Evolutionary conservation across 2,329 filamentous ascomycete species (phyloP).

Genomic region (Calonectria hawksworthii): DNA sequence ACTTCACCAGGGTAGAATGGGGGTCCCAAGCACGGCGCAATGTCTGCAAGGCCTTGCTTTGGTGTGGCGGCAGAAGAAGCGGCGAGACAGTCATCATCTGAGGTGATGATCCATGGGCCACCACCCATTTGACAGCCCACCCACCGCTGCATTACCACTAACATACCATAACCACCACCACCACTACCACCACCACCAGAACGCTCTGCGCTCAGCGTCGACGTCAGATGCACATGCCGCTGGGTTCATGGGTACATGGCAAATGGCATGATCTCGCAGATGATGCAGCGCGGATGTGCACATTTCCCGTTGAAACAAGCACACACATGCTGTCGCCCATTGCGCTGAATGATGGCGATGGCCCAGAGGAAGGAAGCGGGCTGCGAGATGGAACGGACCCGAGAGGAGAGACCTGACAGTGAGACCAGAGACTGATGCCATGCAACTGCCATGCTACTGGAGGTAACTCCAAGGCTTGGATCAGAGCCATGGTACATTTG

Average conservation of each 20-base stretch:
- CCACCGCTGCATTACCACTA: conserved; percentile 28
- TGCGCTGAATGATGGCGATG: background rate
- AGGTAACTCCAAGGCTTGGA: conserved; percentile 16
- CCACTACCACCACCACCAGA: conserved; percentile 27
- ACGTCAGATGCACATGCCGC: conserved; percentile 25
- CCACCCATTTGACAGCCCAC: conserved; percentile 36
- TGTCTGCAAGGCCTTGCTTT: conserved; percentile 7
- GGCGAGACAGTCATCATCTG: conserved; percentile 31
- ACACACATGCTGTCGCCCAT: background rate
- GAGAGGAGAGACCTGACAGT: background rate
- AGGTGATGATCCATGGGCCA: conserved; percentile 35
- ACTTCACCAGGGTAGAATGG: background rate
- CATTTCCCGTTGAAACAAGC: background rate
- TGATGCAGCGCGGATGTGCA: conserved; percentile 2
- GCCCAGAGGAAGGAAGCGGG: background rate
- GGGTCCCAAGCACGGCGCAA: background rate
- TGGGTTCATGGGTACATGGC: conserved; percentile 13
- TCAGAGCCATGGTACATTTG: conserved; percentile 21
- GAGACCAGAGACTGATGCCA: conserved; percentile 10
- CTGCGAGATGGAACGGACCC: background rate
- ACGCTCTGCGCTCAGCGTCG: conserved; percentile 17
- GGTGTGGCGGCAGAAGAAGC: conserved; percentile 17
- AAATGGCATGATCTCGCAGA: conserved; percentile 13
- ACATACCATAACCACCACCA: conserved; percentile 26
- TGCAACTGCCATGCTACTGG: conserved; percentile 7